Evolutionary conservation across 176 grass and related monocot genomes (phyloP), one percentile per base, ranked within the genome.

Genomic region (Oryza brachyantha): DNA sequence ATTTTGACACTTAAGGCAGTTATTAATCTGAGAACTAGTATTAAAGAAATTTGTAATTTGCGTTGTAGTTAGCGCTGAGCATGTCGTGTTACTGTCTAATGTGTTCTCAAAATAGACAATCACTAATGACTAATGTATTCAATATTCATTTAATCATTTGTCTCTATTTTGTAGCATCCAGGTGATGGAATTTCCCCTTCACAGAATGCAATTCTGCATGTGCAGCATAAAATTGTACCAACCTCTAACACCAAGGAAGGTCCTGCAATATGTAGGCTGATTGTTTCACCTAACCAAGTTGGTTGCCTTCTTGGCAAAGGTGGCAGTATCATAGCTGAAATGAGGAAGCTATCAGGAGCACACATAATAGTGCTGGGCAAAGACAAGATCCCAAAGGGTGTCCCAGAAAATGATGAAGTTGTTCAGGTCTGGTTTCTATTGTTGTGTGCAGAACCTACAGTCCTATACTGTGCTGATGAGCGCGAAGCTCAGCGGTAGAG

Each of bases 241-340:
- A 55, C 41, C 62, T 79, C 80, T 70, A 90, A 88, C 64, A 81
- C 83, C 64, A 88, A 89, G 86, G 92, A 89, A n/a, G 35, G 75
- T 35, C 37, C 24, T 74, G 48, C 81, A 22, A 42, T 83, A 45
- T 88, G 86, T 75, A 84, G 92, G 70, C 58, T 99, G 52, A 74
- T 99, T 6, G 71, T 95, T 87, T 75, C 83, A 37, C 78, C 90
- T n/a, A 94, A 86, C 75, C 96, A 99, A 75, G 88, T 88, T 69
- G 92, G 96, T 54, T 99, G 92, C 66, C 84, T 99, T 75, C 90
- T 99, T 40, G 96, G 92, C 64, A 99, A 95, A 85, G 96, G 92
- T 42, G 96, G 96, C 48, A 73, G 79, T 73, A 88, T 99, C 50
- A 93, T 99, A 58, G 58, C 92, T 79, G 92, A 99, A 86, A 95